Percentiles rank a stretch among this genome's conserved stretches.
These are phyloP conservation scores for Chaetomium tenue DNA, from an alignment of 495 filamentous ascomycete species.

Conservation along the genomic window DNA sequence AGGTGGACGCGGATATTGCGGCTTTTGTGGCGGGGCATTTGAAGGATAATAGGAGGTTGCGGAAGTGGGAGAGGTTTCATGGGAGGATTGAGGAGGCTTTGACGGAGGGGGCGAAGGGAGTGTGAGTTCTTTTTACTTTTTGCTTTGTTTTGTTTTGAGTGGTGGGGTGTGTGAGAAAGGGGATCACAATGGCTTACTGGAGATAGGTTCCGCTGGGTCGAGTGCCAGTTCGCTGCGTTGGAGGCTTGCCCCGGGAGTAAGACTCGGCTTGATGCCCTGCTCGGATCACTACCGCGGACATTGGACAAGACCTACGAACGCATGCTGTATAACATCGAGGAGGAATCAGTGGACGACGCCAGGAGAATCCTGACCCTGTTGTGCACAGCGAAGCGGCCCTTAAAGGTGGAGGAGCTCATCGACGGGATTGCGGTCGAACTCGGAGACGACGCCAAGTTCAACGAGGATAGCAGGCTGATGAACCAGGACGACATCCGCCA, in stretches of 20 bases:
- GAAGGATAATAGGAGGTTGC: background rate
- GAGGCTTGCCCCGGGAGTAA: constrained; percentile 12
- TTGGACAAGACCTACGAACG: constrained; percentile 18
- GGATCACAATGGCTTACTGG: background rate
- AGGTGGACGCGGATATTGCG: constrained; percentile 10
- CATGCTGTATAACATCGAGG: constrained; percentile 11
- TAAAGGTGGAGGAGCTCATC: constrained; percentile 11
- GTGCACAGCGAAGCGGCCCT: background rate
- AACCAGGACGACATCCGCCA: constrained; percentile 7
- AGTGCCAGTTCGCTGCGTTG: constrained; percentile 10
- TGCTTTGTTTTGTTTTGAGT: too few relatives aligned
- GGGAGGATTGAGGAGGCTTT: constrained; percentile 9
- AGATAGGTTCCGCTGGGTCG: constrained; percentile 16
- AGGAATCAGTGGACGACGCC: constrained; percentile 10
- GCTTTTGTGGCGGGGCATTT: constrained; percentile 22
- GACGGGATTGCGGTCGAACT: constrained; percentile 10
- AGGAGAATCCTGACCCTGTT: background rate
- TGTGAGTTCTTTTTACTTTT: background rate
- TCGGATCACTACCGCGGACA: constrained; percentile 1
- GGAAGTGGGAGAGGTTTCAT: constrained; percentile 3
- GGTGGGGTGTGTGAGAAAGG: too few relatives aligned
- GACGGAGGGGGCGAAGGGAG: background rate
- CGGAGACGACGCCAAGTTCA: constrained; percentile 8
- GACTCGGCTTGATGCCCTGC: constrained; percentile 1
- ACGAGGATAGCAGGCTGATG: constrained; percentile 10